phyloP scores from a whole-genome alignment of 352 stramenopile species.

The Globisporangium nodosum region DNA sequence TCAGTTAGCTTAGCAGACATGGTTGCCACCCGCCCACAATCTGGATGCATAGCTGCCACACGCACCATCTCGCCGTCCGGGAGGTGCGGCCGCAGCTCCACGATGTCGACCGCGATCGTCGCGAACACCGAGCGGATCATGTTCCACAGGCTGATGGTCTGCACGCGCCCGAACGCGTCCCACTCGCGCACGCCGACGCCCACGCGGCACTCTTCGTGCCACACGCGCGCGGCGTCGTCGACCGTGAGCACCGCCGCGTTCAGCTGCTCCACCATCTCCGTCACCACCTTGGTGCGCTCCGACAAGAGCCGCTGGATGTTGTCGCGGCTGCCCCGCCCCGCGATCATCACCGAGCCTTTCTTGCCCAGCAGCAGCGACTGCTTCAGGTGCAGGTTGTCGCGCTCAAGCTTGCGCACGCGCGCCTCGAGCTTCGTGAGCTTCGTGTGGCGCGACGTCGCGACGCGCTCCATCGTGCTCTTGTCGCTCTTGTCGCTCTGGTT shows the following conservation, averaged over 20 bases:
- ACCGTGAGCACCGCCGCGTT: constrained; percentile 68
- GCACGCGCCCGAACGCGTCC: constrained; percentile 58
- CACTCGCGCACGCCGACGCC: constrained; percentile 74
- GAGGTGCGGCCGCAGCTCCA: constrained; percentile 69
- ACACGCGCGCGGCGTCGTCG: constrained; percentile 57
- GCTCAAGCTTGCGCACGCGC: constrained; percentile 61
- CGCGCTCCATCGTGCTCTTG: constrained; percentile 6
- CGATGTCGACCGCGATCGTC: constrained; percentile 71
- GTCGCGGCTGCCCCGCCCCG: constrained; percentile 24
- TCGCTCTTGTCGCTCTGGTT: constrained; percentile 19
- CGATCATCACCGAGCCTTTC: constrained; percentile 40
- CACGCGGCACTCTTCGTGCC: constrained; percentile 71
- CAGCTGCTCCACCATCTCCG: constrained; percentile 76
- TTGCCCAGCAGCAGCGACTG: constrained; percentile 67
- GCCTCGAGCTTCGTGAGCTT: constrained; percentile 71
- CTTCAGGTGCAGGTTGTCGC: constrained; percentile 74
- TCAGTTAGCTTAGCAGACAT: too few species aligned
- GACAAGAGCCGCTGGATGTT: constrained; percentile 47
- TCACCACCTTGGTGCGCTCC: constrained; percentile 70
- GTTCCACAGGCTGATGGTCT: constrained; percentile 79
- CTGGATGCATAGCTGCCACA: too few species aligned
- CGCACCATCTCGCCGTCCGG: constrained; percentile 67
- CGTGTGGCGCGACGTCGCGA: constrained; percentile 32
- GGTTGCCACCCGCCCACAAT: too few species aligned
- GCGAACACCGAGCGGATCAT: constrained; percentile 78